Conservation (phyloP, 2,329 filamentous ascomycete species). For the Exophiala phaeomuriformis region DNA sequence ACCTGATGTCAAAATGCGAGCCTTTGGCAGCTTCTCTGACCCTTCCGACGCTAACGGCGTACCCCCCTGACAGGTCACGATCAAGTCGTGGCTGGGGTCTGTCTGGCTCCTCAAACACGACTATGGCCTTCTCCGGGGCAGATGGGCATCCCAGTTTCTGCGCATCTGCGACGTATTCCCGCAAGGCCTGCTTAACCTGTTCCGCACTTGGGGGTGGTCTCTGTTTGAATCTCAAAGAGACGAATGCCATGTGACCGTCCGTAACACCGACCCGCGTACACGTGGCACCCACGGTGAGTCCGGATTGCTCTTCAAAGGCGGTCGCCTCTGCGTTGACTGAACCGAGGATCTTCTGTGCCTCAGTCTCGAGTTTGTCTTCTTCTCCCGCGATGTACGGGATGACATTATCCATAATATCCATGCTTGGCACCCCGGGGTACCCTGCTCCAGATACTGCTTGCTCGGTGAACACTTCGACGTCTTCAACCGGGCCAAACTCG, state of each 20-base stretch:
- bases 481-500: conserved; percentile 68
- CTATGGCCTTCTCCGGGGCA: conserved; percentile 72
- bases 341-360: conserved; percentile 91
- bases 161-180: conserved; percentile 73
- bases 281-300: conserved; percentile 71
- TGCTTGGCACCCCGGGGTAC: conserved; percentile 62
- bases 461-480: conserved; percentile 84
- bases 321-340: conserved; percentile 62
- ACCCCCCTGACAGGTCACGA: conserved; percentile 74
- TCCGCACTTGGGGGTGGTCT: conserved; percentile 67
- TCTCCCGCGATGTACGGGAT: conserved; percentile 90
- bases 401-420: conserved; percentile 95
- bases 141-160: conserved; percentile 79
- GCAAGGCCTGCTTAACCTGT: conserved; percentile 69
- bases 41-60: conserved; percentile 83
- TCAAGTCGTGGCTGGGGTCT: conserved; percentile 87
- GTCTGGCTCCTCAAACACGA: conserved; percentile 83
- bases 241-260: conserved; percentile 92
- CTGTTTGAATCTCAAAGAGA: conserved; percentile 73
- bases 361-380: conserved; percentile 92
- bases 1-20: conserved; percentile 89
- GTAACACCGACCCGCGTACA: conserved; percentile 94
- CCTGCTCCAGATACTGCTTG: conserved; percentile 92
- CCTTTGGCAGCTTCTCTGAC: conserved; percentile 71
- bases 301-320: conserved; percentile 66